phyloP scores from a whole-genome alignment of 2,329 filamentous ascomycete species.

The Chaetoscypha palmicola region DNA sequence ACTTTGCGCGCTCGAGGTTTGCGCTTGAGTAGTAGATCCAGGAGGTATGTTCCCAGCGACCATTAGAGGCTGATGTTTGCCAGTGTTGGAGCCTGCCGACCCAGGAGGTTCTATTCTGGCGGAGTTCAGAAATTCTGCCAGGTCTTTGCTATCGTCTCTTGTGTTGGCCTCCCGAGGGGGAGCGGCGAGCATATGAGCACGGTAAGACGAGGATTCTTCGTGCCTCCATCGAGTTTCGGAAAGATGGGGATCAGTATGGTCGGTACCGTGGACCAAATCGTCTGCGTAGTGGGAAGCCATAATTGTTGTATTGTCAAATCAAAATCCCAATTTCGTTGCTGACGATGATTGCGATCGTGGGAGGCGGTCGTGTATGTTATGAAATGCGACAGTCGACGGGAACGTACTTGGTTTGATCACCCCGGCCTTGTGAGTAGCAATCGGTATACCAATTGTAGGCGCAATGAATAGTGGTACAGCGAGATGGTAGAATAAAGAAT shows the following conservation, averaged over 20 bases:
- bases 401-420: too few relatives aligned
- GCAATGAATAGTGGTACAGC: too few relatives aligned
- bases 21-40: slow-evolving; percentile 3
- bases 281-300: slow-evolving; percentile 26
- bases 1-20: slow-evolving; percentile 8
- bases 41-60: slow-evolving; percentile 20
- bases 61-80: slow-evolving; percentile 43
- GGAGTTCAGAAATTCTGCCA: slow-evolving; percentile 50
- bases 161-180: slow-evolving; percentile 37
- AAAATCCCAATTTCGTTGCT: too few relatives aligned
- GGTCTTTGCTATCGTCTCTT: slow-evolving; percentile 40
- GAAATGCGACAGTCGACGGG: too few relatives aligned
- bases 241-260: slow-evolving; percentile 43
- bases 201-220: slow-evolving; percentile 53
- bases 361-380: too few relatives aligned
- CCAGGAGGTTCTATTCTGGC: slow-evolving; percentile 37
- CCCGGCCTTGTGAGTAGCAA: too few relatives aligned
- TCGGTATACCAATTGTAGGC: too few relatives aligned
- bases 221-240: slow-evolving; percentile 56
- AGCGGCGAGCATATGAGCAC: slow-evolving; percentile 22
- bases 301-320: too few relatives aligned
- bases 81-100: slow-evolving; percentile 21
- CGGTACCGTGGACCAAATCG: slow-evolving; percentile 21
- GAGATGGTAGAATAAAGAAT: too few relatives aligned
- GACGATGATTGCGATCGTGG: too few relatives aligned